phyloP scores from a whole-genome alignment of 257 asterid species.

The Dorcoceras hygrometricum region DNA sequence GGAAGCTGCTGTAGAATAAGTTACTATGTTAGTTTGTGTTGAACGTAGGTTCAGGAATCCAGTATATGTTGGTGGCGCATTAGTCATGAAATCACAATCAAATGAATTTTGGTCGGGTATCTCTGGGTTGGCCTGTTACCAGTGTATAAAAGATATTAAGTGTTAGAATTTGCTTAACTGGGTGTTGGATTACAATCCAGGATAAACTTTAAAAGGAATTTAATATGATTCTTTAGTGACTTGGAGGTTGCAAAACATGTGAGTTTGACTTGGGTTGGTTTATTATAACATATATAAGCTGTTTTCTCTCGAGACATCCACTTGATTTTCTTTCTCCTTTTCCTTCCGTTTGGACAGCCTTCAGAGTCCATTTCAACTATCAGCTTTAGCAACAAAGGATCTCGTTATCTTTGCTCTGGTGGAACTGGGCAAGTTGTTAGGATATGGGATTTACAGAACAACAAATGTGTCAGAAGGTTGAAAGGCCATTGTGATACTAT shows the following conservation, averaged over 20 bases:
- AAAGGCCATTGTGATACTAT: constrained; percentile 92
- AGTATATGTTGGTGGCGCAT: not conserved
- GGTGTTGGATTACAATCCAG: not conserved
- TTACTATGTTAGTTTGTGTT: not conserved
- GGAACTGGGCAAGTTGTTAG: constrained; percentile 92
- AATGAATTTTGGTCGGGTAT: not conserved
- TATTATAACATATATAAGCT: not conserved
- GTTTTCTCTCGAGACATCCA: constrained; percentile 14
- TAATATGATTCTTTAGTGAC: not conserved
- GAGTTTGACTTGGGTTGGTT: constrained; percentile 11
- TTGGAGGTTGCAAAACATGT: constrained; percentile 1
- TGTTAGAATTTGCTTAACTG: not conserved
- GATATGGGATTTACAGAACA: constrained; percentile 96
- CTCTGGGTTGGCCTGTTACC: not conserved
- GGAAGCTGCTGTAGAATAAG: not conserved
- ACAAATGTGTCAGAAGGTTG: constrained; percentile 90
- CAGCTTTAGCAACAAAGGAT: constrained; percentile 93
- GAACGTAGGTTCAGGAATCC: not conserved
- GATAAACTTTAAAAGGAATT: not conserved
- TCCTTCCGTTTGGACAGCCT: constrained; percentile 33
- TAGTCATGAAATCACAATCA: not conserved
- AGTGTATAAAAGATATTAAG: not conserved
- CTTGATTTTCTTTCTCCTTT: constrained; percentile 12
- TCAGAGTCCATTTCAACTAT: constrained; percentile 79
- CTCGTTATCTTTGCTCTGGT: constrained; percentile 92